These are phyloP conservation scores for Pyrrhoderma noxium DNA, from an alignment of 1,284 basidiomycete genomes.

Conservation along the genomic window DNA sequence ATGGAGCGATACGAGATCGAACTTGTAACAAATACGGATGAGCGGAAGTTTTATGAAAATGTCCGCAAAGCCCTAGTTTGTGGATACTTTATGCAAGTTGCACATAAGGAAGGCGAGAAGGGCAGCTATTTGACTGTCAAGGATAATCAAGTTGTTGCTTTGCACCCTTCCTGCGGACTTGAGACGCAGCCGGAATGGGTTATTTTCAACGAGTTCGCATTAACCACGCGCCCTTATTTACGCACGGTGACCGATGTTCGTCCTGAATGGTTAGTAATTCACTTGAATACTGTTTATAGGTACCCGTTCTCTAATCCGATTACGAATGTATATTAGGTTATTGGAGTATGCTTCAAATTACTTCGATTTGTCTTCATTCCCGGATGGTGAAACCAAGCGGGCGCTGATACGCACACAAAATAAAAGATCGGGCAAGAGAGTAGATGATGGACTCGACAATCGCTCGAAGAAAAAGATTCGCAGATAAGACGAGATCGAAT, in stretches of 20 bases:
- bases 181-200: slow-evolving; percentile 97
- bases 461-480: slow-evolving; percentile 25
- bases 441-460: slow-evolving; percentile 19
- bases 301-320: not conserved
- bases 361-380: slow-evolving; percentile 66
- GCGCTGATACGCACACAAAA: slow-evolving; percentile 45
- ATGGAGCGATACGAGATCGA: slow-evolving; percentile 94
- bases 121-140: slow-evolving; percentile 82
- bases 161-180: slow-evolving; percentile 93
- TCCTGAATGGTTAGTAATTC: slow-evolving; percentile 84
- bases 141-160: slow-evolving; percentile 87
- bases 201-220: slow-evolving; percentile 95
- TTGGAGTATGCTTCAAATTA: slow-evolving; percentile 77
- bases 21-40: slow-evolving; percentile 72
- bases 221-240: slow-evolving; percentile 87
- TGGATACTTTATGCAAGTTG: slow-evolving; percentile 99
- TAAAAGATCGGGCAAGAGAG: slow-evolving; percentile 34
- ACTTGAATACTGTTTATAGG: slow-evolving; percentile 3
- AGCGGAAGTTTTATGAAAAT: slow-evolving; percentile 72
- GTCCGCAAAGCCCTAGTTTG: slow-evolving; percentile 84
- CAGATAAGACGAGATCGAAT: too few species aligned
- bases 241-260: slow-evolving; percentile 87
- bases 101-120: slow-evolving; percentile 93
- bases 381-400: slow-evolving; percentile 69
- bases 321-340: too few species aligned